Percentiles rank a stretch among this genome's conserved stretches.
Conservation (phyloP, 768 basidiomycete species). For the Boletus tylopilopsis region DNA sequence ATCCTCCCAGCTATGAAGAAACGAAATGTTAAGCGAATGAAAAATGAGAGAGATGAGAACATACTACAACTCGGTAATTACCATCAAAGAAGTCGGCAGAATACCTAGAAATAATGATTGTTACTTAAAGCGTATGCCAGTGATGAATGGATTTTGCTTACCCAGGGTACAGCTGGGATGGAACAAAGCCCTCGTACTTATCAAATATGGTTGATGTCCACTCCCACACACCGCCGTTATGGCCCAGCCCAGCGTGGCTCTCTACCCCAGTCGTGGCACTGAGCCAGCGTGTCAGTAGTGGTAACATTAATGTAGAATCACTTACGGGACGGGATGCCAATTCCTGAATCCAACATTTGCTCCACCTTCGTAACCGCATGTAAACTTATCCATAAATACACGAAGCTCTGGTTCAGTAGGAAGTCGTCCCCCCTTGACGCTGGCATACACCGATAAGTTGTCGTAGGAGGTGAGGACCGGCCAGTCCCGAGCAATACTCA, state of each 20-base stretch:
- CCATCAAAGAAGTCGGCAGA: slow-evolving; percentile 91
- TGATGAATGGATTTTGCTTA: slow-evolving; percentile 30
- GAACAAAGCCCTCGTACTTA: slow-evolving; percentile 67
- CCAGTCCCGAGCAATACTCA: slow-evolving; percentile 80
- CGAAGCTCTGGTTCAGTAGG: slow-evolving; percentile 89
- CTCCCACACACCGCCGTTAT: slow-evolving; percentile 98
- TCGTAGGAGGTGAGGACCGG: slow-evolving; percentile 78
- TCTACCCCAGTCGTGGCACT: slow-evolving; percentile 68
- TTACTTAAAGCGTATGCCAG: neutral
- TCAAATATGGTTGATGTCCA: slow-evolving; percentile 88
- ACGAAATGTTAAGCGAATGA: neutral
- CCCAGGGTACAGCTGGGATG: slow-evolving; percentile 84
- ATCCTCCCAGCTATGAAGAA: slow-evolving; percentile 73
- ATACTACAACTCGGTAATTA: slow-evolving; percentile 80
- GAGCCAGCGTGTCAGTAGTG: slow-evolving; percentile 1
- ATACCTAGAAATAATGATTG: slow-evolving; percentile 42
- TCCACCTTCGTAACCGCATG: slow-evolving; percentile 70
- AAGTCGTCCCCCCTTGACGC: slow-evolving; percentile 85
- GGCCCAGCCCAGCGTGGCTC: slow-evolving; percentile 51
- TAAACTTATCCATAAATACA: slow-evolving; percentile 71
- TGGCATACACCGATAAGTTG: slow-evolving; percentile 76
- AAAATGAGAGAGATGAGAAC: slow-evolving; percentile 29
- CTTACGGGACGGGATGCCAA: slow-evolving; percentile 92
- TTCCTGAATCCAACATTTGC: slow-evolving; percentile 85
- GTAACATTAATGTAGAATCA: slow-evolving; percentile 7